phyloP scores from a whole-genome alignment of 2,329 filamentous ascomycete species.

The Orbilia javanica region DNA sequence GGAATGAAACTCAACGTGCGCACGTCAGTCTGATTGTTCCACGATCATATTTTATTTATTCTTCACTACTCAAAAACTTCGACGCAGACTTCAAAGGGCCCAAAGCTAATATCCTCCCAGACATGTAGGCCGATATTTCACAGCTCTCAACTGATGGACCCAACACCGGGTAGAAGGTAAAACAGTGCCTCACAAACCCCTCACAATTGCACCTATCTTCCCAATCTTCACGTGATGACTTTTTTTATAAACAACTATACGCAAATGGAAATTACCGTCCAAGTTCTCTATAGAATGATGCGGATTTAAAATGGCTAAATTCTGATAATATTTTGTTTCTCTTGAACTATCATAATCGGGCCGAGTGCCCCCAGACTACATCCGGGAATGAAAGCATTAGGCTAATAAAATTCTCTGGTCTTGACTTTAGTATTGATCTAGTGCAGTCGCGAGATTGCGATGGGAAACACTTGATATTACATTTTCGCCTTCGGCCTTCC shows the following conservation, averaged over 20 bases:
- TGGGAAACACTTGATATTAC: background rate
- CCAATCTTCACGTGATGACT: slow-evolving; percentile 72
- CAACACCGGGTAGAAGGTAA: background rate
- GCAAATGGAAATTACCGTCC: slow-evolving; percentile 95
- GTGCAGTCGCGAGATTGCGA: background rate
- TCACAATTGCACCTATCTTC: background rate
- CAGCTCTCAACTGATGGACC: background rate
- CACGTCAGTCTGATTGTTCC: slow-evolving; percentile 62
- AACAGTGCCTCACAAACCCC: background rate
- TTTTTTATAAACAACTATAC: slow-evolving; percentile 70
- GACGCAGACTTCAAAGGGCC: background rate
- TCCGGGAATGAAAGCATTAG: background rate
- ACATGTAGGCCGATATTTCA: background rate
- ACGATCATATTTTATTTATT: background rate
- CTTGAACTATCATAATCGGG: slow-evolving; percentile 1
- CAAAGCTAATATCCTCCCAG: background rate
- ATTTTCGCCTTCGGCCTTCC: background rate
- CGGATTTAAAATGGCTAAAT: slow-evolving; percentile 88
- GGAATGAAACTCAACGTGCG: slow-evolving; percentile 80
- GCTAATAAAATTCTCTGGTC: background rate
- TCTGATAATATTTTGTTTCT: slow-evolving; percentile 71
- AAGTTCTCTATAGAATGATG: slow-evolving; percentile 77
- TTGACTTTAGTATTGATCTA: background rate
- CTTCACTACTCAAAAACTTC: background rate
- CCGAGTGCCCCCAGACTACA: background rate